Conservation (phyloP, 352 stramenopile species). For the Globisporangium viniferum region DNA sequence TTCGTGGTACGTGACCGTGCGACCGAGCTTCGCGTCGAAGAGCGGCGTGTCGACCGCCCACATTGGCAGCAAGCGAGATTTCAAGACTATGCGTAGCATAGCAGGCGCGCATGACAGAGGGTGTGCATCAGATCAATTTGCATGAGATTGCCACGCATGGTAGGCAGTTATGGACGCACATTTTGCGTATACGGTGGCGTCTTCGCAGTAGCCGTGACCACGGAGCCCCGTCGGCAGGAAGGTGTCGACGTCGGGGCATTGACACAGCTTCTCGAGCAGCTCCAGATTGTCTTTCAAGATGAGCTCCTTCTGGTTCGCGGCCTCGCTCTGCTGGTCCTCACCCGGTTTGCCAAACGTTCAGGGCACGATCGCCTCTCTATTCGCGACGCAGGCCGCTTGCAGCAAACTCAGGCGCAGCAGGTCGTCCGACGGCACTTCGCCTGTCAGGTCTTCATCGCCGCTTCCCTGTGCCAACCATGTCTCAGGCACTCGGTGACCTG, state of each 20-base stretch:
- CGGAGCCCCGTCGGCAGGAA: slow-evolving; percentile 42
- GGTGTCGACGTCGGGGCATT: slow-evolving; percentile 61
- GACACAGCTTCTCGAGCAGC: slow-evolving; percentile 38
- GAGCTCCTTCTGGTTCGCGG: slow-evolving; percentile 18
- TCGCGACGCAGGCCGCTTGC: slow-evolving; percentile 35
- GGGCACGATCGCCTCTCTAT: slow-evolving; percentile 41
- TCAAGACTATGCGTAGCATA: slow-evolving; percentile 31
- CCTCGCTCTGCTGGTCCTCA: slow-evolving; percentile 6
- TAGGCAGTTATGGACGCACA: too few relatives aligned
- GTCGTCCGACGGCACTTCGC: slow-evolving; percentile 28
- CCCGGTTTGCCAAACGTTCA: slow-evolving; percentile 32
- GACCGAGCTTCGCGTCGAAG: slow-evolving; percentile 15
- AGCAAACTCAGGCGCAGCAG: slow-evolving; percentile 48
- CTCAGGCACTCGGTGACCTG: too few relatives aligned
- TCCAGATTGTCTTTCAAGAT: slow-evolving; percentile 29
- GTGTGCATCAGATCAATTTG: too few relatives aligned
- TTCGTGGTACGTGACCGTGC: slow-evolving; percentile 37
- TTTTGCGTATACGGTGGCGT: slow-evolving; percentile 56
- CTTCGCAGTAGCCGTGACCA: slow-evolving; percentile 57
- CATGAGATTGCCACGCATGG: too few relatives aligned
- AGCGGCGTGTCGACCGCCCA: slow-evolving; percentile 33
- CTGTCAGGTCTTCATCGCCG: neutral
- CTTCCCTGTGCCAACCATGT: too few relatives aligned
- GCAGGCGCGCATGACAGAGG: too few relatives aligned
- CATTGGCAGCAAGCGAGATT: slow-evolving; percentile 27